Conservation (phyloP, 192 early-diverging fungal genomes). For the Gonapodya prolifera region DNA sequence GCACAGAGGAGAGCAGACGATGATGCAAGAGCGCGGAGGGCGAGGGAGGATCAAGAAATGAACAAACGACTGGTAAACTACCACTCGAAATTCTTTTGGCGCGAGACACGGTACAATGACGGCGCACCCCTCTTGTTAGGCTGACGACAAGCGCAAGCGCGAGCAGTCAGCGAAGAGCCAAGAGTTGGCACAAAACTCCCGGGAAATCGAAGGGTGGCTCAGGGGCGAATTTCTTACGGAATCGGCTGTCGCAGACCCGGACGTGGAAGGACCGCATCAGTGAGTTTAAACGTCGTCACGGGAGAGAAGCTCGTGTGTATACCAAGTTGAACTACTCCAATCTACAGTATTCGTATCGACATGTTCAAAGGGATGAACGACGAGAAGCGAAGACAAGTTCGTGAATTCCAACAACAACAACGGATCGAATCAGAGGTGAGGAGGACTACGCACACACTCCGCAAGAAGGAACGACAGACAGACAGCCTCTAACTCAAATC, state of each 20-base stretch:
- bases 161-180: slow-evolving; percentile 16
- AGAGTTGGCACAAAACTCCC: slow-evolving; percentile 23
- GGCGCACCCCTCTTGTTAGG: slow-evolving; percentile 6
- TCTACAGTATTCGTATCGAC: slow-evolving; percentile 33
- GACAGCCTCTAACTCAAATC: not conserved
- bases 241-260: slow-evolving; percentile 27
- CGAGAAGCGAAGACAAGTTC: slow-evolving; percentile 27
- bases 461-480: not conserved
- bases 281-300: slow-evolving; percentile 1
- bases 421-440: slow-evolving; percentile 28
- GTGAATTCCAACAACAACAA: slow-evolving; percentile 28
- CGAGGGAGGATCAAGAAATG: slow-evolving; percentile 22
- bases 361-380: slow-evolving; percentile 41
- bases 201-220: slow-evolving; percentile 27
- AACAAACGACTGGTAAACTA: slow-evolving; percentile 25
- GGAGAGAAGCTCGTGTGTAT: not conserved
- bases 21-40: slow-evolving; percentile 16
- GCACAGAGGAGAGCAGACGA: slow-evolving; percentile 23
- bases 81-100: not conserved
- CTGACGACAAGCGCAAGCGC: slow-evolving; percentile 21
- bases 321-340: not conserved
- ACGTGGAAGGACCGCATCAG: slow-evolving; percentile 37
- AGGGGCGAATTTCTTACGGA: slow-evolving; percentile 39
- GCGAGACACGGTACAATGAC: not conserved
- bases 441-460: not conserved